These are phyloP conservation scores for Globisporangium paroecandrum DNA, from an alignment of 352 stramenopile species.

Conservation along the genomic window DNA sequence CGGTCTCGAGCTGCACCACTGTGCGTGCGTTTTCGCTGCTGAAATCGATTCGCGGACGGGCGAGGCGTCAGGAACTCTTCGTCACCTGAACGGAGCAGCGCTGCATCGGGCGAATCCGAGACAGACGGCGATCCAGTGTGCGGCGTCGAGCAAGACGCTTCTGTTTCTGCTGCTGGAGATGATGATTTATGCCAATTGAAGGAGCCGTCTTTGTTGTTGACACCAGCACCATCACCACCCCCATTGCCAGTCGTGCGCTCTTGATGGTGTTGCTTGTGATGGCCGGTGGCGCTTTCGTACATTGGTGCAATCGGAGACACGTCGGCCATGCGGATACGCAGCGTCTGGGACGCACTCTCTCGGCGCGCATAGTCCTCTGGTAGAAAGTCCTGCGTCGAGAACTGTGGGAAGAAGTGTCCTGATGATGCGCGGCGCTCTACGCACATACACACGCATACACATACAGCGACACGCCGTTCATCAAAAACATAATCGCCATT, in stretches of 20 bases:
- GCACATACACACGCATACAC: not conserved
- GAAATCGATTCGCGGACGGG: not conserved
- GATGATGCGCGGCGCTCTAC: slow-evolving; percentile 12
- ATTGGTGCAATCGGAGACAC: slow-evolving; percentile 59
- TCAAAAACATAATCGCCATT: not conserved
- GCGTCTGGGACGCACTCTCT: slow-evolving; percentile 44
- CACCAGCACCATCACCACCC: not conserved
- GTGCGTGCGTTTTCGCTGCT: not conserved
- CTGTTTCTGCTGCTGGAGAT: not conserved
- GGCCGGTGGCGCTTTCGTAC: slow-evolving; percentile 5
- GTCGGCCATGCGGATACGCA: slow-evolving; percentile 44
- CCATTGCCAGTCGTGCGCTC: not conserved
- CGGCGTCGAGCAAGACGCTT: not conserved
- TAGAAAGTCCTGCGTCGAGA: slow-evolving; percentile 55
- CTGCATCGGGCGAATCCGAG: not conserved
- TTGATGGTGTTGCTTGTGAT: slow-evolving; percentile 7
- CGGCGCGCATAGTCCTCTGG: slow-evolving; percentile 7
- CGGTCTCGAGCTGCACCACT: not conserved
- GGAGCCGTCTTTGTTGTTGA: not conserved
- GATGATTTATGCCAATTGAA: not conserved
- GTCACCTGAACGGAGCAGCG: slow-evolving; percentile 4
- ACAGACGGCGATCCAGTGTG: slow-evolving; percentile 7
- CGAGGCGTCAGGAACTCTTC: slow-evolving; percentile 17
- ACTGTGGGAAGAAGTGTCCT: slow-evolving; percentile 41
- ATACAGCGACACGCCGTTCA: not conserved